Evolutionary conservation across 83 land plant species (phyloP).

Genomic region (Thuja plicata): DNA sequence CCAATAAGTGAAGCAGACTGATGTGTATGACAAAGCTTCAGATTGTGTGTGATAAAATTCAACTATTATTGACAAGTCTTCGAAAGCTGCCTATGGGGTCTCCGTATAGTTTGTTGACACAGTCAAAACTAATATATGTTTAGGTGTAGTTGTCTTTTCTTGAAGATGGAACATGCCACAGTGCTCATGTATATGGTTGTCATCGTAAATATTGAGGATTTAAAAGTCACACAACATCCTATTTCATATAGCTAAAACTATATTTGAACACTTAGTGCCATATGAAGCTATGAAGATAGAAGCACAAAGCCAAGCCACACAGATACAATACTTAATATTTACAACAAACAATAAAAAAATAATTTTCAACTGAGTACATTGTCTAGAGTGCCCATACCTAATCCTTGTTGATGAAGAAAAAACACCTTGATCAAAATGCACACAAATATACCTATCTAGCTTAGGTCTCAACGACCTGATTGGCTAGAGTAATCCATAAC

Average conservation of each 20-base stretch:
- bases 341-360: not conserved
- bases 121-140: not conserved
- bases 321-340: not conserved
- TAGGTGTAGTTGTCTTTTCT: not conserved
- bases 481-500: not conserved
- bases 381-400: not conserved
- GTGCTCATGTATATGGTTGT: not conserved
- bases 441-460: not conserved
- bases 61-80: not conserved
- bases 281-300: not conserved
- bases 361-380: not conserved
- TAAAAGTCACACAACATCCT: not conserved
- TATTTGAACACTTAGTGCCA: not conserved
- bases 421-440: not conserved
- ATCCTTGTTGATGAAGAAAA: not conserved
- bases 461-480: not conserved
- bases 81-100: not conserved
- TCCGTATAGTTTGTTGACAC: not conserved
- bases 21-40: not conserved
- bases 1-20: not conserved
- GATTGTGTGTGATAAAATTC: not conserved
- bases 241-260: not conserved
- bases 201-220: not conserved
- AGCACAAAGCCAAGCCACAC: not conserved
- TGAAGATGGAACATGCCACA: not conserved